Evolutionary conservation across 208 protist species (phyloP).

Genomic region (Crithidia brevicula): DNA sequence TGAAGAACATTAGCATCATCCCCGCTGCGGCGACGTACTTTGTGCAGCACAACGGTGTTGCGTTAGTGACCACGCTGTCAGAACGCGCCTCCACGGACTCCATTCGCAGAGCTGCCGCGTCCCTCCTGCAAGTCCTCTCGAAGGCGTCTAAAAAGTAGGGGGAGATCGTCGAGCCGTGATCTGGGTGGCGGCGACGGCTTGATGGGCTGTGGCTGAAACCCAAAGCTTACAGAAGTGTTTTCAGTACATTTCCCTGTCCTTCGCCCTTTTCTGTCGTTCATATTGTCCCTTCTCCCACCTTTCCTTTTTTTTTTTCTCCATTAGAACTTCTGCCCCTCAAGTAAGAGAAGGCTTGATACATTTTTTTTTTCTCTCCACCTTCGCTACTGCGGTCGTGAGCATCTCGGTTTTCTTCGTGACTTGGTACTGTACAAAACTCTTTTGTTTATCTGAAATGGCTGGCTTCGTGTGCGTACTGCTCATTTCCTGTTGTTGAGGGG

Average conservation of each 20-base stretch:
- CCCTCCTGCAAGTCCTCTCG: conserved; percentile 69
- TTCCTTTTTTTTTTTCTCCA: neutral
- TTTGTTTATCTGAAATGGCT: too few species aligned
- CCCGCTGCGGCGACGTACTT: conserved; percentile 54
- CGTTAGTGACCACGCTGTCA: conserved; percentile 55
- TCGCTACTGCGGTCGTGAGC: too few species aligned
- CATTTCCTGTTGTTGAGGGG: too few species aligned
- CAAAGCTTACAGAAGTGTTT: too few species aligned
- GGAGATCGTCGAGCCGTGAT: too few species aligned
- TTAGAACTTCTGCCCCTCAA: neutral
- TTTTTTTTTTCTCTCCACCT: conserved; percentile 5
- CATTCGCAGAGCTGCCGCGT: conserved; percentile 59
- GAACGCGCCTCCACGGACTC: conserved; percentile 72
- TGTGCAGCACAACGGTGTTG: conserved; percentile 46
- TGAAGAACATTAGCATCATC: conserved; percentile 83
- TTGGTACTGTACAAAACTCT: too few species aligned
- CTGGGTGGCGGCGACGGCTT: too few species aligned
- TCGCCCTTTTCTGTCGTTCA: neutral
- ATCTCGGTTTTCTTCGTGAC: too few species aligned
- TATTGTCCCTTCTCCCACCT: neutral
- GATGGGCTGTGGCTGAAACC: too few species aligned
- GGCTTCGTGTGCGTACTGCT: too few species aligned
- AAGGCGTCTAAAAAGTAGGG: conserved; percentile 26
- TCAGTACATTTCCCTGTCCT: conserved; percentile 13
- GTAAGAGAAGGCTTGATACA: neutral